Percentiles rank a stretch among this genome's conserved stretches.
Evolutionary conservation across 768 basidiomycete species (phyloP).

Genomic region (Tricholoma furcatifolium): DNA sequence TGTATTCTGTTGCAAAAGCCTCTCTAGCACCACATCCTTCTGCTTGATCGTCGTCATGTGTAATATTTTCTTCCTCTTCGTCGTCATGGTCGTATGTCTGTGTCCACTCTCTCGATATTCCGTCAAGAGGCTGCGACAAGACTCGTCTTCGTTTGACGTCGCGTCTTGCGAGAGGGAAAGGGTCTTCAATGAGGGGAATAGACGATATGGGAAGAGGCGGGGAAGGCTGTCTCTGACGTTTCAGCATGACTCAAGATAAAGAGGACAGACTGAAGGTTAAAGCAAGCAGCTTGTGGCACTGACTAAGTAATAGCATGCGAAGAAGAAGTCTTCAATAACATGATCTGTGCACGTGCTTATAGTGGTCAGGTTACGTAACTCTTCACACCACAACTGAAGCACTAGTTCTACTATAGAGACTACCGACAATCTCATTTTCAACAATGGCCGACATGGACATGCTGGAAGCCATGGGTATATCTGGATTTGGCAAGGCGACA

Average conservation of each 20-base stretch:
- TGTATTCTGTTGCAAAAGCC: slow-evolving; percentile 42
- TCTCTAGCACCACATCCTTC: slow-evolving; percentile 23
- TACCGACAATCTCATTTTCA: not conserved
- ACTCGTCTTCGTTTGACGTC: slow-evolving; percentile 54
- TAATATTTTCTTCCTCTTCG: slow-evolving; percentile 27
- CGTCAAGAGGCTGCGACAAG: slow-evolving; percentile 52
- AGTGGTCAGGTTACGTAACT: slow-evolving; percentile 12
- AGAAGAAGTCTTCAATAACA: not conserved
- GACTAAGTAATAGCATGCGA: slow-evolving; percentile 1
- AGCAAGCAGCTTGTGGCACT: not conserved
- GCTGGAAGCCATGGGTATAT: slow-evolving; percentile 80
- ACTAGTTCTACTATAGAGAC: too few relatives aligned
- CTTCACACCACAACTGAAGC: not conserved
- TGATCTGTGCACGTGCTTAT: not conserved
- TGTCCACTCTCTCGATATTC: slow-evolving; percentile 47
- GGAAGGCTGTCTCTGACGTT: slow-evolving; percentile 48
- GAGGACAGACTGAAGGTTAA: not conserved
- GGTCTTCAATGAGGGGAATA: slow-evolving; percentile 26
- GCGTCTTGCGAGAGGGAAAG: slow-evolving; percentile 25
- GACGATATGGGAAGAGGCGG: slow-evolving; percentile 36
- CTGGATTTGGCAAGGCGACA: slow-evolving; percentile 76
- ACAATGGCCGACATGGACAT: slow-evolving; percentile 59
- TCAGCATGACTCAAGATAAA: slow-evolving; percentile 40
- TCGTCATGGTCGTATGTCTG: slow-evolving; percentile 25
- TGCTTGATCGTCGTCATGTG: slow-evolving; percentile 15